Evolutionary conservation across 495 filamentous ascomycete genomes (phyloP), one percentile per base, ranked within the genome.

Genomic region (Daldinia caldariorum): DNA sequence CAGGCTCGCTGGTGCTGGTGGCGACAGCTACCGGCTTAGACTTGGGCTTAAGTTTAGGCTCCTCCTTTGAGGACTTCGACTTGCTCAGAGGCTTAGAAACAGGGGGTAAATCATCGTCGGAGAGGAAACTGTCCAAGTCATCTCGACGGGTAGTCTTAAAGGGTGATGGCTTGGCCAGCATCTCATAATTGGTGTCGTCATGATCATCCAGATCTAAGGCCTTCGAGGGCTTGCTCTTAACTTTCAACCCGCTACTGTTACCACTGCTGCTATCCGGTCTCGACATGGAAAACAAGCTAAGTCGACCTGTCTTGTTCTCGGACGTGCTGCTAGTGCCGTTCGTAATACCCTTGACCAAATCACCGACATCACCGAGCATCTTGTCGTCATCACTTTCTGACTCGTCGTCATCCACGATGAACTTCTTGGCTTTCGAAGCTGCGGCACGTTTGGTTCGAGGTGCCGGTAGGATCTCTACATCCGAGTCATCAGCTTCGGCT

Each of bases 331-430:
- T 79, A 34, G 78, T 76, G 18, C 82, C 78, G 61, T 81, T 86
- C 41, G 89, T 85, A 76, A 97, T 94, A 51, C 93, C 93, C 81
- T 97, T 97, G 72, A 97, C 94, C 88, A 97, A 89, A 63, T 87
- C 87, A 76, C 89, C 92, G 59, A 97, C 91, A 76, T 97, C 92
- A 50, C 90, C 91, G 57, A 97, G 88, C 78, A 92, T 81, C 66
- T 92, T 89, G 72, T 90, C 88, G 37, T 87, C 87, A 45, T 81
- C 82, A 54, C 81, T 81, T 54, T 85, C 83, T 35, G 80, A 81
- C 31, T 83, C 80, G 43, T 82, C 70, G 34, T 74, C 84, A 53
- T 85, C 84, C 16, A 85, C 74, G 50, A 83, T 71, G 55, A 81
- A 83, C 39, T 58, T 73, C 63, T 79, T 85, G 58, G 68, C 79